Conservation (phyloP, 1,284 basidiomycete genomes). For the Fomes fomentarius region DNA sequence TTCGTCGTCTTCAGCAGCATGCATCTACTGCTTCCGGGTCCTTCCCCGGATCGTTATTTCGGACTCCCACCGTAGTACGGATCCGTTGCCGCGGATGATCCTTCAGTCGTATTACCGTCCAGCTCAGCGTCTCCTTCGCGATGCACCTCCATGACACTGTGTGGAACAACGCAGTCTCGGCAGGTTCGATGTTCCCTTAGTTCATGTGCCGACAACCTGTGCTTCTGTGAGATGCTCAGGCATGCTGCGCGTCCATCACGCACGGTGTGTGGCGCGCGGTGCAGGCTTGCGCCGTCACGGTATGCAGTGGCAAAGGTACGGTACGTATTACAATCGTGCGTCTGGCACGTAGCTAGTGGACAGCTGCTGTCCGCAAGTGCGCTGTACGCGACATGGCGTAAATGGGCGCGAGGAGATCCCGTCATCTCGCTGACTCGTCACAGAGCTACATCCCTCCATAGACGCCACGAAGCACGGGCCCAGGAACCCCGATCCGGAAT, state of each 20-base stretch:
- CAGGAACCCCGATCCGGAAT: slow-evolving; percentile 25
- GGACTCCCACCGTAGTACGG: not conserved
- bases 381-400: slow-evolving; percentile 6
- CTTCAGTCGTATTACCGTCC: slow-evolving; percentile 5
- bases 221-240: slow-evolving; percentile 13
- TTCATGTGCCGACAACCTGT: not conserved
- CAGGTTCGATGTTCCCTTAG: slow-evolving; percentile 6
- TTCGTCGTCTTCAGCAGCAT: not conserved
- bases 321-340: slow-evolving; percentile 2
- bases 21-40: slow-evolving; percentile 9
- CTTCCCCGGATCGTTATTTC: not conserved
- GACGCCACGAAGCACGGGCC: slow-evolving; percentile 14
- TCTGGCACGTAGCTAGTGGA: not conserved
- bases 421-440: slow-evolving; percentile 12
- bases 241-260: slow-evolving; percentile 1
- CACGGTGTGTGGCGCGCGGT: not conserved
- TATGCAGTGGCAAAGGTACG: not conserved
- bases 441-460: slow-evolving; percentile 10
- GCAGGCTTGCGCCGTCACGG: not conserved
- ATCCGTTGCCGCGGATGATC: not conserved
- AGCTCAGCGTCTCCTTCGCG: not conserved
- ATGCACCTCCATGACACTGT: not conserved
- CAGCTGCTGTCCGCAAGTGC: not conserved
- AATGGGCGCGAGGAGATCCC: not conserved
- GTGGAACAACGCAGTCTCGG: slow-evolving; percentile 6